phyloP scores from a whole-genome alignment of 371 early-diverging fungal species.

The Lichtheimia corymbifera region DNA sequence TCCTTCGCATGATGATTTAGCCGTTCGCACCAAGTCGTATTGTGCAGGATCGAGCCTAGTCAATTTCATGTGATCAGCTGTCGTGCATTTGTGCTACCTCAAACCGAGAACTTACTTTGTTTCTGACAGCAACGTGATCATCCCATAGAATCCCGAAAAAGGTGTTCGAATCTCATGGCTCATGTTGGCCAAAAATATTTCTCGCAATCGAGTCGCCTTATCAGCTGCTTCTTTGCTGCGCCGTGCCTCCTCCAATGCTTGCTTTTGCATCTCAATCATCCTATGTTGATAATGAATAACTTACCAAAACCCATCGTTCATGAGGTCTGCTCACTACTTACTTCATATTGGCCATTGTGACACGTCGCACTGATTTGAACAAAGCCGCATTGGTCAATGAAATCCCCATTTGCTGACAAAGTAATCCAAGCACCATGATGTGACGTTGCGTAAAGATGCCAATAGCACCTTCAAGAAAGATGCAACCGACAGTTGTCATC shows the following conservation, averaged over 20 bases:
- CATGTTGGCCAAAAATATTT: conserved; percentile 65
- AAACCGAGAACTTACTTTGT: conserved; percentile 19
- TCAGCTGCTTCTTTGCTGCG: conserved; percentile 49
- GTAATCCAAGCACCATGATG: conserved; percentile 52
- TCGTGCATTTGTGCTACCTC: no score
- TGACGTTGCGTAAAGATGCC: conserved; percentile 61
- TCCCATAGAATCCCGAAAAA: conserved; percentile 62
- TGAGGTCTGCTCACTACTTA: not conserved
- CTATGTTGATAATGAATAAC: conserved; percentile 7
- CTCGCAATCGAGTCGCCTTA: conserved; percentile 39
- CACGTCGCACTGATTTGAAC: conserved; percentile 50
- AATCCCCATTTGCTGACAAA: conserved; percentile 63
- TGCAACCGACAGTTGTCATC: conserved; percentile 46
- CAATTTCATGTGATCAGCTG: not conserved
- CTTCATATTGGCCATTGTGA: conserved; percentile 39
- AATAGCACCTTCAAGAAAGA: conserved; percentile 56
- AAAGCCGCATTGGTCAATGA: conserved; percentile 59
- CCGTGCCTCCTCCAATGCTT: conserved; percentile 43
- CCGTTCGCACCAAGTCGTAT: conserved; percentile 56
- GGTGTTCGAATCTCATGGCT: conserved; percentile 58
- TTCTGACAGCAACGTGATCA: conserved; percentile 57
- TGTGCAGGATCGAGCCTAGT: conserved; percentile 49
- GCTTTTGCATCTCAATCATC: conserved; percentile 53
- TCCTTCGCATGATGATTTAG: conserved; percentile 60
- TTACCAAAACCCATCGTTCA: not conserved